These are phyloP conservation scores for Dothistroma septosporum DNA, from an alignment of 2,329 filamentous ascomycete genomes.

Conservation along the genomic window DNA sequence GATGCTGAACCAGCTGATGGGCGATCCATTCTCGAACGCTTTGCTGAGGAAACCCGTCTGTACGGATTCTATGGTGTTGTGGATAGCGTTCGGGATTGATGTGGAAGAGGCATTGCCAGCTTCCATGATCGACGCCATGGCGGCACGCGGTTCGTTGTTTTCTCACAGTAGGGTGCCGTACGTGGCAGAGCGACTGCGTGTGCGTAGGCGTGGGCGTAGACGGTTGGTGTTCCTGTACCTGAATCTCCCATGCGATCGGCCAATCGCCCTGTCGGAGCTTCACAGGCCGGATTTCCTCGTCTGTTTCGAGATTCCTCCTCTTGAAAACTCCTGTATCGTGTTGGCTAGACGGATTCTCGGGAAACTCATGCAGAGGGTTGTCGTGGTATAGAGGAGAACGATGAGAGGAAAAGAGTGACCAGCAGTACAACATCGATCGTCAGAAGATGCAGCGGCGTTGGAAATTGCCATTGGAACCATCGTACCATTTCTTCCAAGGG, in stretches of 20 bases:
- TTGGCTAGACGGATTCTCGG: neutral
- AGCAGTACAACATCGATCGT: neutral
- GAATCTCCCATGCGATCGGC: neutral
- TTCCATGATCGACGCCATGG: conserved; percentile 33
- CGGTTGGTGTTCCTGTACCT: neutral
- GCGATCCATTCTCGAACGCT: conserved; percentile 51
- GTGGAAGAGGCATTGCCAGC: conserved; percentile 33
- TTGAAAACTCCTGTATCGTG: neutral
- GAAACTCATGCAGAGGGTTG: neutral
- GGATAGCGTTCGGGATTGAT: conserved; percentile 38
- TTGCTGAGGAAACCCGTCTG: conserved; percentile 50
- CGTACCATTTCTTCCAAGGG: no score
- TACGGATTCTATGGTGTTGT: conserved; percentile 63
- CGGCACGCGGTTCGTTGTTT: conserved; percentile 4
- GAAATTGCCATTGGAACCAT: neutral
- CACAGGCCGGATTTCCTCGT: neutral
- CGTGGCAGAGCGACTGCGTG: neutral
- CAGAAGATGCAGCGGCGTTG: neutral
- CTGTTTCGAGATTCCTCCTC: neutral
- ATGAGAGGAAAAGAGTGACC: neutral
- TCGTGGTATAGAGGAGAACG: neutral
- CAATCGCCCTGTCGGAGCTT: neutral
- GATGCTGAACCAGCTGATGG: conserved; percentile 58
- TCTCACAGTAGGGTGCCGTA: neutral
- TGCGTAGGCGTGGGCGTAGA: neutral